Conservation (phyloP, 2,329 filamentous ascomycete species). For the Cladobotryum protrusum region DNA sequence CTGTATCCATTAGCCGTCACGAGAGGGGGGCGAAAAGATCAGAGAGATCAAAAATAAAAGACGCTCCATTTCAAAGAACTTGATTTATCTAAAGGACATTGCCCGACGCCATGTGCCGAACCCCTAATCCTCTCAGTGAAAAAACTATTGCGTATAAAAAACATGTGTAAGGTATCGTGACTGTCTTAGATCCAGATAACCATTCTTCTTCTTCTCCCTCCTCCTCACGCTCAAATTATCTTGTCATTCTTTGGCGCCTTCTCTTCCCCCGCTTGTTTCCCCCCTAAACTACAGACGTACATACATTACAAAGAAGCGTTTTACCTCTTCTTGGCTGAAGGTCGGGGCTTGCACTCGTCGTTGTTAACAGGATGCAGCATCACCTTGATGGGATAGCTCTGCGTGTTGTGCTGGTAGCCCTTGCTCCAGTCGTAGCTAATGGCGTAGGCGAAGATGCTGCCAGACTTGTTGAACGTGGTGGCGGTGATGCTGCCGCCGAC, state of each 20-base stretch:
- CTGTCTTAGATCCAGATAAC: conserved; percentile 1
- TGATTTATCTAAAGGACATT: background rate
- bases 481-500: conserved; percentile 83
- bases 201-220: background rate
- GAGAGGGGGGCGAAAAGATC: no score
- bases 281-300: conserved; percentile 1
- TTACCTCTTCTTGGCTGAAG: conserved; percentile 54
- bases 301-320: no score
- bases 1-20: no score
- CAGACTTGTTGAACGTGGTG: conserved; percentile 84
- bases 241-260: conserved; percentile 2
- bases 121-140: background rate
- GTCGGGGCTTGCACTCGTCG: conserved; percentile 58
- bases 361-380: conserved; percentile 71
- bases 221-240: conserved; percentile 2
- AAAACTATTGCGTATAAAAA: background rate
- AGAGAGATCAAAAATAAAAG: no score
- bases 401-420: conserved; percentile 79
- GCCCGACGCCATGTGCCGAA: conserved; percentile 4
- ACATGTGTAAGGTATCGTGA: conserved; percentile 2
- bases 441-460: conserved; percentile 80
- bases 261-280: conserved; percentile 1
- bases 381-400: conserved; percentile 68
- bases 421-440: conserved; percentile 98
- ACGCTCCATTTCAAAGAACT: no score